These are phyloP conservation scores for Biscogniauxia marginata DNA, from an alignment of 2,329 filamentous ascomycete species.

Conservation along the genomic window DNA sequence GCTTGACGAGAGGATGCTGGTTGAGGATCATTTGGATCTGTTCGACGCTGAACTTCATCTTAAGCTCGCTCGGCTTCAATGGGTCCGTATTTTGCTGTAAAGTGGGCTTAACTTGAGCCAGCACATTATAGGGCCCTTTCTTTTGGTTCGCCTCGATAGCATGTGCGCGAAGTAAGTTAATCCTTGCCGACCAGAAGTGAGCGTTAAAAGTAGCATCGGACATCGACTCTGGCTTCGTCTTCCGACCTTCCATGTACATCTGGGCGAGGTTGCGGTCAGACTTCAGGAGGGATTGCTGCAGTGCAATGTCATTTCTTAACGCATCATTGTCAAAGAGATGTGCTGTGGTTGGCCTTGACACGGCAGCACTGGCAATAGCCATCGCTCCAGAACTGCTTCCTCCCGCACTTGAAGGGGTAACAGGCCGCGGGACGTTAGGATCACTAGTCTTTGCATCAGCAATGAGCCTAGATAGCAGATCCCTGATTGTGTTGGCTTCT, in stretches of 20 bases:
- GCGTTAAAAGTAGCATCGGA: constrained; percentile 77
- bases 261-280: constrained; percentile 72
- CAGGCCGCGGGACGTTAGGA: constrained; percentile 48
- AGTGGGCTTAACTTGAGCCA: constrained; percentile 83
- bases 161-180: constrained; percentile 82
- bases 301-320: constrained; percentile 72
- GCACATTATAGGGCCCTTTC: constrained; percentile 87
- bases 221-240: constrained; percentile 81
- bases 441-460: constrained; percentile 63
- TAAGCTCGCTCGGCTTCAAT: constrained; percentile 56
- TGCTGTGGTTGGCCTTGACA: constrained; percentile 52
- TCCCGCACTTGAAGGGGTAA: constrained; percentile 25
- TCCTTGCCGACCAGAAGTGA: constrained; percentile 92
- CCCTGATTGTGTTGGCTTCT: constrained; percentile 84
- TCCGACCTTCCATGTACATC: constrained; percentile 82
- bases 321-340: constrained; percentile 79
- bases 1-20: constrained; percentile 87
- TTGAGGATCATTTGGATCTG: constrained; percentile 91
- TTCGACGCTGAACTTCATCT: constrained; percentile 83
- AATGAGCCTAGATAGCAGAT: constrained; percentile 75
- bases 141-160: constrained; percentile 86
- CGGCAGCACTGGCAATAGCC: constrained; percentile 72
- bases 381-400: constrained; percentile 64
- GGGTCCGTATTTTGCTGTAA: constrained; percentile 49
- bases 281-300: constrained; percentile 87